These are phyloP conservation scores for Nakazawaea pomicola DNA, from an alignment of 805 yeast species.

Conservation along the genomic window DNA sequence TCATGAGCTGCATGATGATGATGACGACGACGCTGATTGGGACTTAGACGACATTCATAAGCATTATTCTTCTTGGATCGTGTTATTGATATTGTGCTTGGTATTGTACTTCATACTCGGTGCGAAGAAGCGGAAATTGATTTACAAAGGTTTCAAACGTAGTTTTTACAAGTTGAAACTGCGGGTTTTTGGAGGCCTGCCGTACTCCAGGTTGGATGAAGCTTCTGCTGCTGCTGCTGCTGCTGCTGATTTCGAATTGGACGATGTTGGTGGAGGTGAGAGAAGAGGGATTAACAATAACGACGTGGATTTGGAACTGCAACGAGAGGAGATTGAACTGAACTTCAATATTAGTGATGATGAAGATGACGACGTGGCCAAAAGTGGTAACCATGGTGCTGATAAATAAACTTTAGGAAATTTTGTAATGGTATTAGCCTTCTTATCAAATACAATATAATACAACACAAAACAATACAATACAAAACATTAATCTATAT, in stretches of 20 bases:
- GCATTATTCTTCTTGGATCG: too few relatives aligned
- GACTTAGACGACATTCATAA: conserved; percentile 7
- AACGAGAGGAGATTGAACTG: conserved; percentile 13
- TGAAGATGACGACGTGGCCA: neutral
- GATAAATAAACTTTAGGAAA: too few relatives aligned
- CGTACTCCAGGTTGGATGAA: too few relatives aligned
- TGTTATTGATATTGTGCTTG: neutral
- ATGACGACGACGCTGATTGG: conserved; percentile 13
- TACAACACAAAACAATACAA: neutral
- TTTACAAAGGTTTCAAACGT: conserved; percentile 3
- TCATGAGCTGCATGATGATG: too few relatives aligned
- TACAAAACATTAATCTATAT: neutral
- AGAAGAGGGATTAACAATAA: conserved; percentile 4
- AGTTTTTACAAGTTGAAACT: conserved; percentile 1
- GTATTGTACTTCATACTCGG: conserved; percentile 9
- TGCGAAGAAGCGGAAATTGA: conserved; percentile 6
- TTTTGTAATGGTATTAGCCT: too few relatives aligned
- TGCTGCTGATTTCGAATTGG: too few relatives aligned
- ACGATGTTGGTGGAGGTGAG: too few relatives aligned
- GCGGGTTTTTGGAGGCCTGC: too few relatives aligned
- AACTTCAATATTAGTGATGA: conserved; percentile 14
- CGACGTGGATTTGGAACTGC: conserved; percentile 17
- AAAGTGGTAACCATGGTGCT: neutral
- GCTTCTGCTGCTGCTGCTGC: too few relatives aligned
- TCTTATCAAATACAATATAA: too few relatives aligned